Evolutionary conservation across 2,329 filamentous ascomycete genomes (phyloP).

Genomic region (Neofusicoccum sp.): DNA sequence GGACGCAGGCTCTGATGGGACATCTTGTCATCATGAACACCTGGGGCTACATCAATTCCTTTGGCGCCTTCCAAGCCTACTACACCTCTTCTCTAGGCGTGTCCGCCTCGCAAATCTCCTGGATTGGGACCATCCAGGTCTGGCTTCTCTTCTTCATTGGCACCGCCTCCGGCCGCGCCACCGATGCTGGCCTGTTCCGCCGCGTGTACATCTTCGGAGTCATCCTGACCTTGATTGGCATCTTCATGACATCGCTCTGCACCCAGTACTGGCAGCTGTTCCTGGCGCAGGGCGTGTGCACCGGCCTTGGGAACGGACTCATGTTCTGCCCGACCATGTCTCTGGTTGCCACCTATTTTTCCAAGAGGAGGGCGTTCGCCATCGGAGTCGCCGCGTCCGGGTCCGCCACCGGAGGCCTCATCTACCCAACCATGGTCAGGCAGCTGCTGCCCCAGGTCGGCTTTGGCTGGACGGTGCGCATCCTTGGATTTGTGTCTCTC

Average conservation of each 20-base stretch:
- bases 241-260: slow-evolving; percentile 52
- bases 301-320: slow-evolving; percentile 34
- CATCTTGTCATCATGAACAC: slow-evolving; percentile 37
- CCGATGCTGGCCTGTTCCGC: slow-evolving; percentile 53
- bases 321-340: slow-evolving; percentile 35
- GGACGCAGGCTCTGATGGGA: slow-evolving; percentile 38
- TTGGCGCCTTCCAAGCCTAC: slow-evolving; percentile 38
- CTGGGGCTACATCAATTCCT: slow-evolving; percentile 38
- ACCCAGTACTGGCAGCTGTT: slow-evolving; percentile 49
- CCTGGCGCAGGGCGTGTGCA: slow-evolving; percentile 36
- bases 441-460: slow-evolving; percentile 60
- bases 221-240: slow-evolving; percentile 45
- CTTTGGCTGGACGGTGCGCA: slow-evolving; percentile 64
- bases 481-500: slow-evolving; percentile 60
- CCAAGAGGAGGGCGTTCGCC: slow-evolving; percentile 57
- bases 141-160: slow-evolving; percentile 52
- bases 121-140: slow-evolving; percentile 54
- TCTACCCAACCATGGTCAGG: slow-evolving; percentile 58
- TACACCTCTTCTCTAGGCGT: slow-evolving; percentile 31
- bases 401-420: slow-evolving; percentile 60
- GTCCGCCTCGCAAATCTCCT: slow-evolving; percentile 47
- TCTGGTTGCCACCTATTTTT: slow-evolving; percentile 56
- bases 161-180: slow-evolving; percentile 51
- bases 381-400: slow-evolving; percentile 61
- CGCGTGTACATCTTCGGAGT: slow-evolving; percentile 44